Conservation (phyloP, 2,329 filamentous ascomycete genomes). For the Mollisia scopiformis region DNA sequence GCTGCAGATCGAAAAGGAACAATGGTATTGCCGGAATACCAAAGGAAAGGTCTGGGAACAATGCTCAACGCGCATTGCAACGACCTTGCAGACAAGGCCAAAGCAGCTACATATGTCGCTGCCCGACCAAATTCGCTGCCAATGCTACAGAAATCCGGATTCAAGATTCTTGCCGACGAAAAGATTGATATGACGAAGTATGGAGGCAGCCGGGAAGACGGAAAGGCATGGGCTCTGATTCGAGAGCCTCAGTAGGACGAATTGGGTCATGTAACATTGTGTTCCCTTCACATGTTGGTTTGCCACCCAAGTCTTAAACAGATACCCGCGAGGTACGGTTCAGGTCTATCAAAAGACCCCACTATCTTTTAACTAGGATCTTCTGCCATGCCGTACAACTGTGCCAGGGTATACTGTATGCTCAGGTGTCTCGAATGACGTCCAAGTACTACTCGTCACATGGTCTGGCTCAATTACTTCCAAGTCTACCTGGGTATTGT, state of each 20-base stretch:
- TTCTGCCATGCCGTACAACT: too few relatives aligned
- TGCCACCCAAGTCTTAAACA: too few relatives aligned
- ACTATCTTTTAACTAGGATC: too few relatives aligned
- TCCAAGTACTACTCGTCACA: too few relatives aligned
- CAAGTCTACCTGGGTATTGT: too few relatives aligned
- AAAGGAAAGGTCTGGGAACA: neutral
- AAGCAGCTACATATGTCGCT: neutral
- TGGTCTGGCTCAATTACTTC: too few relatives aligned
- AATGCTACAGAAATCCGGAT: neutral
- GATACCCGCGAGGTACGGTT: too few relatives aligned
- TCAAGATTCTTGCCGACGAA: neutral
- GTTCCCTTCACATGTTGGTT: too few relatives aligned
- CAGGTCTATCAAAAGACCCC: too few relatives aligned
- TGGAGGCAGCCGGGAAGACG: neutral
- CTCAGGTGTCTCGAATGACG: too few relatives aligned
- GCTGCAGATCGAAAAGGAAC: neutral
- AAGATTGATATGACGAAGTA: conserved; percentile 8
- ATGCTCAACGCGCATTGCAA: neutral
- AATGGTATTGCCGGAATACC: neutral
- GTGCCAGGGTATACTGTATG: too few relatives aligned
- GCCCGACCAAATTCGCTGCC: neutral
- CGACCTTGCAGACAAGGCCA: neutral
- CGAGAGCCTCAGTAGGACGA: neutral
- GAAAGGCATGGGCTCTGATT: neutral
- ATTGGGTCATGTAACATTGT: too few relatives aligned